Base-by-base conservation (phyloP, 345 rosid species). In the Citrus mangshanensis region DNA sequence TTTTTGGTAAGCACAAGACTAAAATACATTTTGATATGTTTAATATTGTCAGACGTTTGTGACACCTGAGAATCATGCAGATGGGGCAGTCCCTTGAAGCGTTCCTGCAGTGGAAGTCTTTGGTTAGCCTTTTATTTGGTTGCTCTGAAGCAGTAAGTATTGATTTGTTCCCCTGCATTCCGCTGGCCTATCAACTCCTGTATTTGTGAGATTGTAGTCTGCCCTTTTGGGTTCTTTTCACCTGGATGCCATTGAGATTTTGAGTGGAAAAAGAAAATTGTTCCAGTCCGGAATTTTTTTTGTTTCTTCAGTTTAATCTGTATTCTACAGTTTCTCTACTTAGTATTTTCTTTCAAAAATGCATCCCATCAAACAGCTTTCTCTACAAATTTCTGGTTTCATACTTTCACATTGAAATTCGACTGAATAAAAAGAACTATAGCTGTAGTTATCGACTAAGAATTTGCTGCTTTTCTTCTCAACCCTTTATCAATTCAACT, bases 41-140 rank as follows among this genome's bases (percentile, higher is more conserved):
- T 24, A 61, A 61, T 58, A 37, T n/a, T 79, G 30, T 61, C 54
- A 42, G 65, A 58, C 77, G 9, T 72, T 56, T 68, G 65, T 71
- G 32, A 72, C 24, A 54, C 40, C 60, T 9, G 14, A 77, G 73
- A 62, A 67, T 62, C 72, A n/a, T 91, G 89, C 95, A 95, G 99
- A 93, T 93, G 97, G 98, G 98, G 34, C 98, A 95, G 77, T 95
- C 99, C 64, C 95, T 95, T 82, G 92, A 92, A 82, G 91, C 93
- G 7, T 93, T 95, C 84, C 74, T 91, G 75, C 99, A 95, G 79
- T 95, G 99, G 99, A 95, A 93, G 84, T 89, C 97, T 61, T 81
- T 95, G 84, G 93, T 93, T 75, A 89, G 93, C 87, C 98, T 95
- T 77, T 79, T 95, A 49, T 83, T 94, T 63, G 94, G 98, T 51